Evolutionary conservation across 2,329 filamentous ascomycete species (phyloP), one percentile per base, ranked within the genome.

Genomic region (Uncinocarpus reesii): DNA sequence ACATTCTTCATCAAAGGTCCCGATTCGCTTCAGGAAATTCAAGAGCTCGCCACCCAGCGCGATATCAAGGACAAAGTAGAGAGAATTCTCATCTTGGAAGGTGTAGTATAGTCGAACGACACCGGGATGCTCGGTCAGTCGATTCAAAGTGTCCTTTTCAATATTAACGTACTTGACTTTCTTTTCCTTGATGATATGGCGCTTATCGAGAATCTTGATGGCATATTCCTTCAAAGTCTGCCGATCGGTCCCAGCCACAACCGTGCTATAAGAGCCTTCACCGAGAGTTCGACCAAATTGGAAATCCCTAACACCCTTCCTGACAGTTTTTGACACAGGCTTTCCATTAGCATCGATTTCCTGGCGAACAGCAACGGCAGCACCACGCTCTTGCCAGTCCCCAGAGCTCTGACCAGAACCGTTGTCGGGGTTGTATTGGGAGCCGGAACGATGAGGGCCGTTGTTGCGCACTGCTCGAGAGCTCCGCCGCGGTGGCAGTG

Each of bases 141-240:
- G 82, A 63, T 98, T 98, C 48, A 98, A 74, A 0, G 92, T 96
- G 68, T 98, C 90, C 71, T 95, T 95, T 68, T 98, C 92, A 59
- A 98, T 98, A 68, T 96, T 98, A 67, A 98, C 92, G 62, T 98
- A 98, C 74, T 98, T 98, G 61, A 98, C 94, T 75, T 98, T 98
- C 69, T 95, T 96, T 70, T 98, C 92, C 68, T 96, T 98, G 74
- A 98, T 98, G 62, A 98, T 98, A 66, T 98, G 92, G 60, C 88
- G 80, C 70, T 98, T 98, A 69, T 98, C 92, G 40, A 98, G 78
- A 13, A 98, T 90, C 66, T 98, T 98, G 69, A 98, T 89, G 21
- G 92, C 92, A 62, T 96, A 96, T 65, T 98, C 90, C 60, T 94
- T 94, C 50, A 93, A 71, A 1, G 87, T 95, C 65, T 95, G 87